Base-by-base conservation (phyloP, 106 monocot species). In the Triglochin maritima region DNA sequence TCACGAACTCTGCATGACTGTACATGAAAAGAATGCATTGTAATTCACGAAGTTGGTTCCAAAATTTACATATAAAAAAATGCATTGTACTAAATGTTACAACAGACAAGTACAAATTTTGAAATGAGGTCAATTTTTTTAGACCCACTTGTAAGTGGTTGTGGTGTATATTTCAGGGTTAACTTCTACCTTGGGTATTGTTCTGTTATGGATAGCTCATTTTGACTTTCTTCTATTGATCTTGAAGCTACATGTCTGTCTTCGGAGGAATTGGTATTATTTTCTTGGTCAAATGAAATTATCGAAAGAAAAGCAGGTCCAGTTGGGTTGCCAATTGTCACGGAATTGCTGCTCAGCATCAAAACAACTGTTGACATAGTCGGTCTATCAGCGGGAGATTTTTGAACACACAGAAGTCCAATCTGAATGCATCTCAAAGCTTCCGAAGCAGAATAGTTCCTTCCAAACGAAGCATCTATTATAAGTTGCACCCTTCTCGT, bases 391-490 rank as follows among this genome's bases (percentile, higher is more conserved):
- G 6, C 9, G 3, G 62, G 42, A 62, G 5, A 6, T 62, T 62
- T 44, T 62, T 62, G 62, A 44, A 62, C 62, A 62, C 62, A 62
- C 17, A 62, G 62, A 6, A 62, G 43, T 8, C 62, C 62, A 43
- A 62, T 62, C 6, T 62, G 44, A 14, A 62, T 62, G 62, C 62
- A 62, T 62, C 62, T 62, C 44, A 41, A 44, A 43, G 62, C 62
- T 62, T 46, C 62, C 3, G 41, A 9, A 9, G 6, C 4, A 5
- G 62, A 44, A 62, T 7, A 62, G 3, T 14, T 59, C 17, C 59
- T 17, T 1, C 6, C n/a, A 6, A 59, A 15, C 0, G 59, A 59
- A 59, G 59, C 13, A 59, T 59, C 59, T 0, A 59, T 11, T 59
- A 59, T 59, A 59, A 2, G 6, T 59, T 5, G 6, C 6, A 17